Evolutionary conservation across 768 basidiomycete species (phyloP), one percentile per base, ranked within the genome.

Genomic region (Suillus cothurnatus): DNA sequence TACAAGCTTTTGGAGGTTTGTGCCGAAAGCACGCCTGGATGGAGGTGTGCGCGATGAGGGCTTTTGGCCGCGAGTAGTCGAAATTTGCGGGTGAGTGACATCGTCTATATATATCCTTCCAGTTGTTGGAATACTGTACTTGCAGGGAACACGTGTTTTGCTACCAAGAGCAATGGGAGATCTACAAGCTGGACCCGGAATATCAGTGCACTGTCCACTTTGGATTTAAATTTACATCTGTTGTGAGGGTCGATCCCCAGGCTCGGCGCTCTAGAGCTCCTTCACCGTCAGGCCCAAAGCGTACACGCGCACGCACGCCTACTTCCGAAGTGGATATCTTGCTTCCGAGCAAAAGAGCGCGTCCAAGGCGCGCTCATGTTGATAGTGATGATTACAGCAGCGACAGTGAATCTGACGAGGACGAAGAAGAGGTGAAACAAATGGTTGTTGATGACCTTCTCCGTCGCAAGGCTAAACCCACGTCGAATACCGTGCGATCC

Each of bases 141-240:
- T 45, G 31, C 67, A 89, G 88, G 12, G 77, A 84, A 75, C 72
- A 74, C 1, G 75, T 84, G 61, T 73, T 83, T 64, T 84, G 84
- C 71, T 84, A 85, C 23, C 89, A 90, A 72, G 90, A 93, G 41
- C 91, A 93, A 73, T 94, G 92, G 92, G 92, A 94, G 66, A 87
- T 93, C 34, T 89, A 93, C 78, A 93, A 93, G 72, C 82, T 94
- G 9, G 92, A 94, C 71, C 86, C 89, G 3, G 74, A 76, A n/a
- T 93, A 93, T 68, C 83, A 85, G 28, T 94, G 92, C 71, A 75
- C 78, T 64, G 86, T 92, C 11, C 82, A 77, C 38, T 73, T 73
- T 39, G 76, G 77, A 61, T 82, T 85, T 11, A 74, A 78, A 56
- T 71, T 70, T 39, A 63, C 77, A 23, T 65, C 71, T 19, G 64